Conservation (phyloP, 2,329 filamentous ascomycete genomes). For the Neofusicoccum ribis region DNA sequence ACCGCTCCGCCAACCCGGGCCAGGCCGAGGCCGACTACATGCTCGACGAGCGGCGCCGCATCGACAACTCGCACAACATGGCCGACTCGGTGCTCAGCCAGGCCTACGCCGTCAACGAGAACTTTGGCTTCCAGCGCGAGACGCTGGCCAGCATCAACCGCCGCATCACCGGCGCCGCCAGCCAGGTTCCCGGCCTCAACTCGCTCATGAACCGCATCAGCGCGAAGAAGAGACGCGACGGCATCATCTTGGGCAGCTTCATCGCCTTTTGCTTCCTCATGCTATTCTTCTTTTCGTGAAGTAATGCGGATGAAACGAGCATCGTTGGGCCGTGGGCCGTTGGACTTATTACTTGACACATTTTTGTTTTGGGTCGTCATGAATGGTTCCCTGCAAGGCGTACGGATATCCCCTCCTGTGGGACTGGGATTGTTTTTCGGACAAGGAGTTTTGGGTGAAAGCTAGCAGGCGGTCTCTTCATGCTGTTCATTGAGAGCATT, state of each 20-base stretch:
- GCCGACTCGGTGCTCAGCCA: slow-evolving; percentile 89
- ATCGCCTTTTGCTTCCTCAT: slow-evolving; percentile 90
- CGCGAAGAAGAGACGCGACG: slow-evolving; percentile 90
- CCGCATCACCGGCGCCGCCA: slow-evolving; percentile 84
- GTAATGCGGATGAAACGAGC: slow-evolving; percentile 26
- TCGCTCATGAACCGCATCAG: slow-evolving; percentile 89
- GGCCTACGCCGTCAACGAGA: slow-evolving; percentile 95
- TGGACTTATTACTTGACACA: slow-evolving; percentile 25
- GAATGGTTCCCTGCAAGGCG: slow-evolving; percentile 6
- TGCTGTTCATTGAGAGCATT: not conserved
- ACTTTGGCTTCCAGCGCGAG: slow-evolving; percentile 82
- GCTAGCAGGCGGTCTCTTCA: not conserved
- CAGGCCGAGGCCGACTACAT: slow-evolving; percentile 94
- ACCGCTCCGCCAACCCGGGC: slow-evolving; percentile 77
- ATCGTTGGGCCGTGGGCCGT: slow-evolving; percentile 16
- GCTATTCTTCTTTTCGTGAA: slow-evolving; percentile 62
- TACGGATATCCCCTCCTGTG: slow-evolving; percentile 10
- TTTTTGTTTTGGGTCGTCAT: slow-evolving; percentile 3
- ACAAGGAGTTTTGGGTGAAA: not conserved
- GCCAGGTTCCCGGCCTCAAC: slow-evolving; percentile 91
- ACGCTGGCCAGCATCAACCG: slow-evolving; percentile 85
- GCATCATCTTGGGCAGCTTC: slow-evolving; percentile 87
- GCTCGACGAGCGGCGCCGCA: slow-evolving; percentile 80
- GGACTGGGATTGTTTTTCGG: not conserved
- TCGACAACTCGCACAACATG: slow-evolving; percentile 88